Conservation (phyloP, 441 rosid species). For the Aquilaria agallochum region DNA sequence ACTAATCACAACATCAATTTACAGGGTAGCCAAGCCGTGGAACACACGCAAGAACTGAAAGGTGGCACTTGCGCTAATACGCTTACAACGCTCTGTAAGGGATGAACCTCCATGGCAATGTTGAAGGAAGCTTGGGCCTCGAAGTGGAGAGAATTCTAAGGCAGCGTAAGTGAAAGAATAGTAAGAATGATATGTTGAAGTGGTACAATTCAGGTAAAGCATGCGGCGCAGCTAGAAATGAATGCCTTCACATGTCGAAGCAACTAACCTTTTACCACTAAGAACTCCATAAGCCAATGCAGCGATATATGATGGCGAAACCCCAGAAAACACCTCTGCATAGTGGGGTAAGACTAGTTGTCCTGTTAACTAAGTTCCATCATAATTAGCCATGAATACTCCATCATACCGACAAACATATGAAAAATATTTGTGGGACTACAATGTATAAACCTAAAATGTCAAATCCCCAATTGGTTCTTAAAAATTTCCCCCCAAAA, state of each 20-base stretch:
- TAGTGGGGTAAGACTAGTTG: conserved; percentile 66
- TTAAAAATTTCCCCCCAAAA: not conserved
- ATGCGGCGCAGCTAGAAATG: not conserved
- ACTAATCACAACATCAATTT: no score
- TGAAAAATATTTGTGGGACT: not conserved
- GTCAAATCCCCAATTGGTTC: not conserved
- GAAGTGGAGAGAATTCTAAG: conserved; percentile 51
- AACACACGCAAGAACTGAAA: conserved; percentile 49
- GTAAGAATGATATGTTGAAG: not conserved
- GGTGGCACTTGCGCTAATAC: conserved; percentile 66
- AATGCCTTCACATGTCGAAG: conserved; percentile 3
- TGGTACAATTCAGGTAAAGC: not conserved
- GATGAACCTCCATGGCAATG: conserved; percentile 66
- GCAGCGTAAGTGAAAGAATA: conserved; percentile 1
- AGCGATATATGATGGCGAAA: conserved; percentile 42
- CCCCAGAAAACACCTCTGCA: conserved; percentile 50
- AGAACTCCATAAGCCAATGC: conserved; percentile 70
- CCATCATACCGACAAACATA: not conserved
- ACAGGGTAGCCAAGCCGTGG: not conserved
- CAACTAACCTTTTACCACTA: conserved; percentile 69
- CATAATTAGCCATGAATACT: conserved; percentile 5
- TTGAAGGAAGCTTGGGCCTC: conserved; percentile 48
- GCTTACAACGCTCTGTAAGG: conserved; percentile 33
- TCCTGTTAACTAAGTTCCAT: conserved; percentile 42
- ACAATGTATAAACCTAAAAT: conserved; percentile 1